A percentile compares a stretch with the other conserved stretches of the same genome.
phyloP scores from a whole-genome alignment of 2,329 filamentous ascomycete genomes.

The Botrytis fabae region DNA sequence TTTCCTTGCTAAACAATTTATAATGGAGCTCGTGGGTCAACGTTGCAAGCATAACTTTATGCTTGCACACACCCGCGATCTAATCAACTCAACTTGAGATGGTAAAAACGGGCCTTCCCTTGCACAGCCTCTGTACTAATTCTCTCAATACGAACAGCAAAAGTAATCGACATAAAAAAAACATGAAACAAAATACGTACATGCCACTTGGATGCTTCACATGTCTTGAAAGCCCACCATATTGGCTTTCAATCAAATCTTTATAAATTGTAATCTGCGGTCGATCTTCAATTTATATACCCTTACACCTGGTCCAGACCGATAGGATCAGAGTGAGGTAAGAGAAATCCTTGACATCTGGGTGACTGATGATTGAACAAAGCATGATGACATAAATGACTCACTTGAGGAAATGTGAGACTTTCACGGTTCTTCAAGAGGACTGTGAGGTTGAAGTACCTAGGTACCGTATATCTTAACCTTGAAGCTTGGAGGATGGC shows the following conservation, averaged over 20 bases:
- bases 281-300: background rate
- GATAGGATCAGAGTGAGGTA: background rate
- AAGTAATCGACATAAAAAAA: background rate
- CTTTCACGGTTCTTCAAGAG: conserved; percentile 1
- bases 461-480: background rate
- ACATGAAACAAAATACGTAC: background rate
- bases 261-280: background rate
- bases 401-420: conserved; percentile 5
- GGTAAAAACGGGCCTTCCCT: background rate
- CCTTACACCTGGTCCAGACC: background rate
- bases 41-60: conserved; percentile 8
- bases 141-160: background rate
- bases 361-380: background rate
- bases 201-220: background rate
- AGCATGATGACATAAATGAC: conserved; percentile 4
- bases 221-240: conserved; percentile 1
- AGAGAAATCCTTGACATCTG: conserved; percentile 3
- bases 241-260: conserved; percentile 3
- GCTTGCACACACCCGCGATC: background rate
- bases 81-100: background rate
- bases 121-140: background rate
- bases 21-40: conserved; percentile 6
- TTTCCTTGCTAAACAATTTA: background rate
- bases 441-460: background rate
- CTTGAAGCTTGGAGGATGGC: background rate